Conservation (phyloP, 23 red algal species). For the Agarophyton chilense region DNA sequence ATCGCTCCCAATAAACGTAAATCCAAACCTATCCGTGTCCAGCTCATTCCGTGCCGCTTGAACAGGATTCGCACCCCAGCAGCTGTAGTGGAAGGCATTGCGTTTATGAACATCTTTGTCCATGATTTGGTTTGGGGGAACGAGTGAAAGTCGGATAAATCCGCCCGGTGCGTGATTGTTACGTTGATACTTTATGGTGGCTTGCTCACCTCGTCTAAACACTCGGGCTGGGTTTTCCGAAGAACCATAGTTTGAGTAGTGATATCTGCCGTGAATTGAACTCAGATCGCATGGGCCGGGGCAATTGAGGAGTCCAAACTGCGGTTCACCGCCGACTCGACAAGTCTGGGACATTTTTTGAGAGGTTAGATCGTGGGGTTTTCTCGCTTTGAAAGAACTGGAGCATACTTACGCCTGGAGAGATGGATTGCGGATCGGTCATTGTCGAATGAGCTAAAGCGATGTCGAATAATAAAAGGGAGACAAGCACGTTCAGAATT, state of each 20-base stretch:
- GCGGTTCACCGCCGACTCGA: slow-evolving; percentile 57
- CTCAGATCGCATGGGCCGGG: slow-evolving; percentile 44
- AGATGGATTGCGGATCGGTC: slow-evolving; percentile 48
- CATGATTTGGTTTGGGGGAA: slow-evolving; percentile 38
- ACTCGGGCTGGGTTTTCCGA: slow-evolving; percentile 23
- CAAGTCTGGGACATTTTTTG: slow-evolving; percentile 5
- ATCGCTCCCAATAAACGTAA: slow-evolving; percentile 39
- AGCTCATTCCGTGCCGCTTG: slow-evolving; percentile 9
- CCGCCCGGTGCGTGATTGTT: slow-evolving; percentile 75
- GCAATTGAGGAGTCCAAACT: slow-evolving; percentile 48
- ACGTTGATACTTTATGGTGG: slow-evolving; percentile 50
- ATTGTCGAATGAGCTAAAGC: slow-evolving; percentile 43
- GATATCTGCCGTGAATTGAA: slow-evolving; percentile 11
- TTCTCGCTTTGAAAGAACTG: neutral
- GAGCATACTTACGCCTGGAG: slow-evolving; percentile 29
- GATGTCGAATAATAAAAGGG: too few relatives aligned
- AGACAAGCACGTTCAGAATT: too few relatives aligned
- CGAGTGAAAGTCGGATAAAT: slow-evolving; percentile 66
- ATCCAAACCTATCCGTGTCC: slow-evolving; percentile 35
- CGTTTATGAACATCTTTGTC: slow-evolving; percentile 31
- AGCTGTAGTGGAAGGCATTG: slow-evolving; percentile 73
- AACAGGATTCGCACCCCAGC: slow-evolving; percentile 64
- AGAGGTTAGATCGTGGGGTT: neutral
- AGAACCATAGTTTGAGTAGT: slow-evolving; percentile 42
- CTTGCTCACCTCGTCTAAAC: slow-evolving; percentile 14